Evolutionary conservation across 768 basidiomycete species (phyloP).

Genomic region (Roridomyces roridus): DNA sequence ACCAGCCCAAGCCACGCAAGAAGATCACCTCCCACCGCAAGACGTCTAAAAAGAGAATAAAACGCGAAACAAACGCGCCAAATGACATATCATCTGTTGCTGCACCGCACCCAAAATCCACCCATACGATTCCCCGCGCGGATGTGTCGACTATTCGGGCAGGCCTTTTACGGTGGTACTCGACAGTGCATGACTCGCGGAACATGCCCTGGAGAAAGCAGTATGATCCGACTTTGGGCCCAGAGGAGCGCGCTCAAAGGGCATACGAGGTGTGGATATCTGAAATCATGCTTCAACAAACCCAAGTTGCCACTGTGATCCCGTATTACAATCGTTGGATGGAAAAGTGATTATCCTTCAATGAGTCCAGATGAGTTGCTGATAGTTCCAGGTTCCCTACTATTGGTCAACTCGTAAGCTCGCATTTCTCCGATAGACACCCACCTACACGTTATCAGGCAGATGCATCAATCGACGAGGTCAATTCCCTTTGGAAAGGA

Average conservation of each 20-base stretch:
- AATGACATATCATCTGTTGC: conserved; percentile 17
- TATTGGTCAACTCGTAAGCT: conserved; percentile 70
- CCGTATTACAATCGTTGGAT: conserved; percentile 94
- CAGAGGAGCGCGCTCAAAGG: conserved; percentile 75
- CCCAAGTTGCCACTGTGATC: conserved; percentile 92
- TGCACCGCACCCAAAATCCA: conserved; percentile 48
- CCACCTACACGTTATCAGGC: conserved; percentile 47
- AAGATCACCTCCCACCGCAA: neutral
- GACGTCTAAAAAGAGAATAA: conserved; percentile 21
- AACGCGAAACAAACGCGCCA: neutral
- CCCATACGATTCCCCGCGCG: conserved; percentile 53
- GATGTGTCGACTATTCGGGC: conserved; percentile 43
- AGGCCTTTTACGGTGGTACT: conserved; percentile 76
- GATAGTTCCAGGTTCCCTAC: conserved; percentile 73
- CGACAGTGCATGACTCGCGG: conserved; percentile 64
- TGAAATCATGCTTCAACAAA: conserved; percentile 97
- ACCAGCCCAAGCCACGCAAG: conserved; percentile 1
- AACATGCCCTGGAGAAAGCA: conserved; percentile 94
- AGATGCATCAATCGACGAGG: conserved; percentile 75
- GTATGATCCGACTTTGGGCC: conserved; percentile 57
- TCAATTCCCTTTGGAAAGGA: conserved; percentile 91
- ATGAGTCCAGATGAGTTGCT: conserved; percentile 5
- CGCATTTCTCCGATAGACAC: conserved; percentile 9
- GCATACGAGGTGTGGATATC: conserved; percentile 96
- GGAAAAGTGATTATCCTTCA: conserved; percentile 56